Evolutionary conservation across 768 basidiomycete species (phyloP).

Genomic region (Heimioporus sp.): DNA sequence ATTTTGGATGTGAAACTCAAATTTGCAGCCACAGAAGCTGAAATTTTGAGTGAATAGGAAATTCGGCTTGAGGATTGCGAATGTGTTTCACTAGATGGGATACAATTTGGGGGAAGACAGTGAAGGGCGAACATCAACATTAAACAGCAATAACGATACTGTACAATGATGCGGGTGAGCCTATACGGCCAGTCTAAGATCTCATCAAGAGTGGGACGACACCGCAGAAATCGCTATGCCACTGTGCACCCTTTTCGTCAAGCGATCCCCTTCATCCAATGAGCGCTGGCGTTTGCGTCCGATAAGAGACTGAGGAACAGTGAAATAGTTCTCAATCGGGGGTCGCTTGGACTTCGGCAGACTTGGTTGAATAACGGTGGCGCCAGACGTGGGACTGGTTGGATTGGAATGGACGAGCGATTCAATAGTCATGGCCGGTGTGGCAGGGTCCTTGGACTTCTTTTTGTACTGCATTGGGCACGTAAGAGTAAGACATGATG

Average conservation of each 20-base stretch:
- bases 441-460: constrained; percentile 33
- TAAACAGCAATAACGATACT: constrained; percentile 28
- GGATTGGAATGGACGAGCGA: constrained; percentile 71
- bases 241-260: constrained; percentile 21
- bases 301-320: constrained; percentile 15
- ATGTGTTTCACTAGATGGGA: no score
- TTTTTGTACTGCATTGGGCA: constrained; percentile 54
- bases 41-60: no score
- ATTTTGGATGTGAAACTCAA: no score
- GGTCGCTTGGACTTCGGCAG: constrained; percentile 29
- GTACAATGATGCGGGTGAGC: constrained; percentile 18
- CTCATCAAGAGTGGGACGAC: constrained; percentile 14
- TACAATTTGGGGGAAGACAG: no score
- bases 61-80: no score
- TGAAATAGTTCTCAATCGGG: constrained; percentile 38
- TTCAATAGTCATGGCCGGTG: constrained; percentile 55
- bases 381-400: constrained; percentile 49
- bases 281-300: constrained; percentile 31
- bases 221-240: constrained; percentile 9
- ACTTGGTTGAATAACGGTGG: constrained; percentile 14
- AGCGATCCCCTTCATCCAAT: constrained; percentile 22
- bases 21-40: no score
- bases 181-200: neutral
- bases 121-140: neutral
- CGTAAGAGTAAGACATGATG: constrained; percentile 18